Evolutionary conservation across 1,139 yeast species (phyloP).

Genomic region (Yamadazyma conglobata): DNA sequence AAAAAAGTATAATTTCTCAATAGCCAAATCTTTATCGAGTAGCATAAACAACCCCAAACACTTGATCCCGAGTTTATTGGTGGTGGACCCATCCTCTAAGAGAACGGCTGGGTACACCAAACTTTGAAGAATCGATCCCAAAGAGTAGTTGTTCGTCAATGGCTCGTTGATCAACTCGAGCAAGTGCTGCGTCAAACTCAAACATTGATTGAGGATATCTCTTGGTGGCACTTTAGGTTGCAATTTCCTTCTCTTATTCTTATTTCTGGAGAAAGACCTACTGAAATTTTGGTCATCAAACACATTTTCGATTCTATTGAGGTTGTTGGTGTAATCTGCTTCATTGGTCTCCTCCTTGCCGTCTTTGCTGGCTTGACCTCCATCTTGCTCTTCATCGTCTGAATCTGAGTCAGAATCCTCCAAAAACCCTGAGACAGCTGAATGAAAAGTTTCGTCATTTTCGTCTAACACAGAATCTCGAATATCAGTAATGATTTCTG

Average conservation of each 20-base stretch:
- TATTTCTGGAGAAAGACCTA: conserved; percentile 7
- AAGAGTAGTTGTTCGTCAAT: conserved; percentile 59
- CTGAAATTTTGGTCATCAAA: conserved; percentile 16
- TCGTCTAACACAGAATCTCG: conserved; percentile 61
- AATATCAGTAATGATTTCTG: conserved; percentile 84
- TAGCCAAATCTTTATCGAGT: conserved; percentile 62
- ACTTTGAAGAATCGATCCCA: conserved; percentile 71
- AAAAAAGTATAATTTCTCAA: conserved; percentile 55
- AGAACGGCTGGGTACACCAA: conserved; percentile 82
- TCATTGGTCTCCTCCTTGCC: conserved; percentile 18
- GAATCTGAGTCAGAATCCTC: conserved; percentile 23
- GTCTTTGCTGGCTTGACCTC: conserved; percentile 13
- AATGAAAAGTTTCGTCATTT: conserved; percentile 48
- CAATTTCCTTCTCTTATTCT: conserved; percentile 27
- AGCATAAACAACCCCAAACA: conserved; percentile 81
- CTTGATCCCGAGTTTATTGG: conserved; percentile 63
- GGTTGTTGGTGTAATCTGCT: conserved; percentile 19
- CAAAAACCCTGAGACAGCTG: conserved; percentile 47
- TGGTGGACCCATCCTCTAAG: conserved; percentile 52
- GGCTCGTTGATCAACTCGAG: conserved; percentile 67
- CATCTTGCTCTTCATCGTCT: conserved; percentile 17
- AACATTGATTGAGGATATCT: conserved; percentile 59
- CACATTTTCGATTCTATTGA: conserved; percentile 18
- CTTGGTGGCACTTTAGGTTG: conserved; percentile 42
- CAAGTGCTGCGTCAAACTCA: conserved; percentile 67